Evolutionary conservation across 208 protist species (phyloP).

Genomic region (Acanthamoeba polyphaga): DNA sequence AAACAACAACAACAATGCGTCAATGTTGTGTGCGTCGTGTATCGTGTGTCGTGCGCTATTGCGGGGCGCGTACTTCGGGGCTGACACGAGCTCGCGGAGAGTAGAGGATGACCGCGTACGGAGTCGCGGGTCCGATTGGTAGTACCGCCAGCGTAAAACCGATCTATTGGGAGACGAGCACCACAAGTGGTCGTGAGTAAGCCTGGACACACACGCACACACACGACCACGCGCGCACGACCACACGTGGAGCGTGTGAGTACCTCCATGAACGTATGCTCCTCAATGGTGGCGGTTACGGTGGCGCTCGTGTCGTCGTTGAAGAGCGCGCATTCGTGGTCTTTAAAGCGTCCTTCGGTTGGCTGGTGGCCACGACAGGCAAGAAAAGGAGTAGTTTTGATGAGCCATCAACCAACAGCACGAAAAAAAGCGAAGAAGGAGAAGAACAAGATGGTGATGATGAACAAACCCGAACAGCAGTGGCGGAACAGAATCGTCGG

Average conservation of each 20-base stretch:
- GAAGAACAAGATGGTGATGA: too few relatives aligned
- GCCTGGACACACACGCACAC: too few relatives aligned
- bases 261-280: conserved; percentile 42
- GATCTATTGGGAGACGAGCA: too few relatives aligned
- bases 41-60: not conserved
- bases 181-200: not conserved
- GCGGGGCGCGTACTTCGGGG: not conserved
- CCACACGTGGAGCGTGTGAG: not conserved
- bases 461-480: not conserved
- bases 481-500: not conserved
- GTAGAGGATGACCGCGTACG: conserved; percentile 29
- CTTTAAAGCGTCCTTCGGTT: not conserved
- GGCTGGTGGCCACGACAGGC: not conserved
- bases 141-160: not conserved
- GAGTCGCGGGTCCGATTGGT: not conserved
- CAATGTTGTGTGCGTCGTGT: not conserved
- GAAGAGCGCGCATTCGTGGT: not conserved
- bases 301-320: not conserved
- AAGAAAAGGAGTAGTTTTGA: not conserved
- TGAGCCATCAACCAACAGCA: not conserved
- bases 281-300: not conserved
- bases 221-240: too few relatives aligned
- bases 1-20: not conserved
- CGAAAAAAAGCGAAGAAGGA: not conserved
- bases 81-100: not conserved